phyloP scores from a whole-genome alignment of 371 early-diverging fungal genomes.

The Syncephalastrum contaminatum region DNA sequence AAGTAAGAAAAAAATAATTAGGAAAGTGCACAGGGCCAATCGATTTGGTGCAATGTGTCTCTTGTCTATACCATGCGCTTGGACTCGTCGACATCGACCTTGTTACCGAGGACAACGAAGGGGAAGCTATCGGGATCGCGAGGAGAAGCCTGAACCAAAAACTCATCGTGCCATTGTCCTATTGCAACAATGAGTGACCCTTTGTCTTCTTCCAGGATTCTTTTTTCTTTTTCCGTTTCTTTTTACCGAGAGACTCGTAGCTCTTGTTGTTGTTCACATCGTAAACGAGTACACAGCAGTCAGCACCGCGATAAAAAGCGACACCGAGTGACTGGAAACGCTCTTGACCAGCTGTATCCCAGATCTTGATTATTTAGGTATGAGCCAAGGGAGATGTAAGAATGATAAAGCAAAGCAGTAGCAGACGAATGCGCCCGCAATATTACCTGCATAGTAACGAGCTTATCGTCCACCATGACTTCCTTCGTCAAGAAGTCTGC shows the following conservation, averaged over 20 bases:
- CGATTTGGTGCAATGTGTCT: not conserved
- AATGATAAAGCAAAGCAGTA: not conserved
- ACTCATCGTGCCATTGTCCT: conserved; percentile 94
- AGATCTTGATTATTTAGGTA: conserved; percentile 53
- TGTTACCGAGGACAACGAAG: conserved; percentile 98
- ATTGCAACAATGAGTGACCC: not conserved
- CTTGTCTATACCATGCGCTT: conserved; percentile 77
- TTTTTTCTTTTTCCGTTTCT: not conserved
- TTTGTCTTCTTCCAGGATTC: too few species aligned
- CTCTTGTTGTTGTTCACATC: conserved; percentile 95
- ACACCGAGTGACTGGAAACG: conserved; percentile 98
- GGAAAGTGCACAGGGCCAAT: not conserved
- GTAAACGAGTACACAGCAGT: conserved; percentile 97
- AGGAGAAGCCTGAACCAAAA: conserved; percentile 92
- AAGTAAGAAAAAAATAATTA: not conserved
- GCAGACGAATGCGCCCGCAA: not conserved
- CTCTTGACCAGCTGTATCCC: conserved; percentile 97
- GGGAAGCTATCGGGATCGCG: conserved; percentile 96
- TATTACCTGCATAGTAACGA: conserved; percentile 89
- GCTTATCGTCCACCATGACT: conserved; percentile 85
- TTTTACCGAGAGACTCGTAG: conserved; percentile 92
- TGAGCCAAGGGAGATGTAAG: not conserved
- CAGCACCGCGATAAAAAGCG: conserved; percentile 98
- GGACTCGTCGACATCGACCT: conserved; percentile 94
- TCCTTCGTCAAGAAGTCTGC: conserved; percentile 99